A percentile compares a stretch with the other conserved stretches of the same genome.
These are phyloP conservation scores for Rachicladosporium sp. DNA, from an alignment of 2,329 filamentous ascomycete genomes.

Conservation along the genomic window DNA sequence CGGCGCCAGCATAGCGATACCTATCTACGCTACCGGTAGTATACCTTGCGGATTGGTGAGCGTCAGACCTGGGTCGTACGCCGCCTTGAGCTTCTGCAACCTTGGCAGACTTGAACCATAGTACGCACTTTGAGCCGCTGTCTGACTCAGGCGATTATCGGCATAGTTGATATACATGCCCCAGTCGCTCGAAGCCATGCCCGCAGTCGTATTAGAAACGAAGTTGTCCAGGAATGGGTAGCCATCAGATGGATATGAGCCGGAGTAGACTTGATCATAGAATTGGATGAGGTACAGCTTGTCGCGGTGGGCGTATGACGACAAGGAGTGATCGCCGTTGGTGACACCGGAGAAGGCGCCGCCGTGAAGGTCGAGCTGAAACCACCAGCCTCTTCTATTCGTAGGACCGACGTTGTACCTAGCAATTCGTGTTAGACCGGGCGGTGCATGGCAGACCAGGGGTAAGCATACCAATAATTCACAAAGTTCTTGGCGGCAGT, in stretches of 20 bases:
- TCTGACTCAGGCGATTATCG: slow-evolving; percentile 5
- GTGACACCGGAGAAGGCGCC: slow-evolving; percentile 7
- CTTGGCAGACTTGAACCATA: slow-evolving; percentile 2
- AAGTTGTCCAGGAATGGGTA: slow-evolving; percentile 7
- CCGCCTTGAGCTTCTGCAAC: slow-evolving; percentile 3
- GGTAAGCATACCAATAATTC: slow-evolving; percentile 5
- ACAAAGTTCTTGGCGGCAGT: slow-evolving; percentile 7
- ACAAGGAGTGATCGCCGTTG: slow-evolving; percentile 6
- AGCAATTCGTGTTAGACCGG: too few species aligned
- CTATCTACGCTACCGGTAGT: too few species aligned
- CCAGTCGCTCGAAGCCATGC: slow-evolving; percentile 5
- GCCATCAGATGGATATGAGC: slow-evolving; percentile 5
- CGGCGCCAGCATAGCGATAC: too few species aligned
- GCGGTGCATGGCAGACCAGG: too few species aligned
- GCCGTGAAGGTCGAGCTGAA: slow-evolving; percentile 8
- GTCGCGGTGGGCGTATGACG: slow-evolving; percentile 9
- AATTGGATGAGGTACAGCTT: slow-evolving; percentile 9
- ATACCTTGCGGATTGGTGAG: too few species aligned
- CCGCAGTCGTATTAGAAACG: slow-evolving; percentile 5
- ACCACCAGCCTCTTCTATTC: slow-evolving; percentile 6
- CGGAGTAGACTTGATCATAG: slow-evolving; percentile 6
- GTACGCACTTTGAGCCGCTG: slow-evolving; percentile 1
- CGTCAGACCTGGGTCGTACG: not conserved
- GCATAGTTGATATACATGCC: slow-evolving; percentile 11
- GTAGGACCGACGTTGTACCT: slow-evolving; percentile 3